Evolutionary conservation across 192 early-diverging fungal species (phyloP).

Genomic region (Gonapodya sp.): DNA sequence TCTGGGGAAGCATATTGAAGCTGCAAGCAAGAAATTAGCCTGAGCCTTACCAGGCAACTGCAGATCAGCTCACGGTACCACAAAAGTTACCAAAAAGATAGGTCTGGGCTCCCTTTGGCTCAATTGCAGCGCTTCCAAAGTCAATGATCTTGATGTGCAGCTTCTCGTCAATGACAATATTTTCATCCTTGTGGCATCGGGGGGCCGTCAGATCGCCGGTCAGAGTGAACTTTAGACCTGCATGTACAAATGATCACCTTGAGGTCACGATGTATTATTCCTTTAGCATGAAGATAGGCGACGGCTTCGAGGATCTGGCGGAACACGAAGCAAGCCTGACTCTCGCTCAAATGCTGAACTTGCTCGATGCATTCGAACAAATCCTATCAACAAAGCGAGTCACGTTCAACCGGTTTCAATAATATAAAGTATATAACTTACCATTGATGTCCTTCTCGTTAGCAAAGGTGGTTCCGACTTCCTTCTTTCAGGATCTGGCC

Average conservation of each 20-base stretch:
- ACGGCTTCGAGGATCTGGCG: constrained; percentile 45
- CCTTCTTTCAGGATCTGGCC: not conserved
- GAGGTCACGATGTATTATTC: constrained; percentile 40
- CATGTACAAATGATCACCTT: not conserved
- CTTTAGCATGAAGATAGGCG: constrained; percentile 31
- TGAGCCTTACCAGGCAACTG: not conserved
- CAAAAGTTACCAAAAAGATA: constrained; percentile 29
- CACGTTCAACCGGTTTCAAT: too few species aligned
- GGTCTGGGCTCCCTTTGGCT: constrained; percentile 17
- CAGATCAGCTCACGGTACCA: constrained; percentile 15
- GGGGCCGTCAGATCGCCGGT: not conserved
- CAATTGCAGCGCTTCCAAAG: constrained; percentile 45
- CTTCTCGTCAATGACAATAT: constrained; percentile 41
- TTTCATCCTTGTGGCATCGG: constrained; percentile 37
- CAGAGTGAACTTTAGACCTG: not conserved
- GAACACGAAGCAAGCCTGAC: constrained; percentile 43
- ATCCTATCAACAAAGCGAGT: constrained; percentile 28
- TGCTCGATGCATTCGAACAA: constrained; percentile 58
- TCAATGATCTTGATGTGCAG: constrained; percentile 56
- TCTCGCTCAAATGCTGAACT: constrained; percentile 34
- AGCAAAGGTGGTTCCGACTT: constrained; percentile 19
- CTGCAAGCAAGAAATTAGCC: constrained; percentile 1
- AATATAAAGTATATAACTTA: too few species aligned
- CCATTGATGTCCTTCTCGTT: constrained; percentile 38
- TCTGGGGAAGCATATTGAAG: constrained; percentile 32